phyloP scores from a whole-genome alignment of 176 grass and related monocot species.

The sorghum (Sorghum bicolor) region DNA sequence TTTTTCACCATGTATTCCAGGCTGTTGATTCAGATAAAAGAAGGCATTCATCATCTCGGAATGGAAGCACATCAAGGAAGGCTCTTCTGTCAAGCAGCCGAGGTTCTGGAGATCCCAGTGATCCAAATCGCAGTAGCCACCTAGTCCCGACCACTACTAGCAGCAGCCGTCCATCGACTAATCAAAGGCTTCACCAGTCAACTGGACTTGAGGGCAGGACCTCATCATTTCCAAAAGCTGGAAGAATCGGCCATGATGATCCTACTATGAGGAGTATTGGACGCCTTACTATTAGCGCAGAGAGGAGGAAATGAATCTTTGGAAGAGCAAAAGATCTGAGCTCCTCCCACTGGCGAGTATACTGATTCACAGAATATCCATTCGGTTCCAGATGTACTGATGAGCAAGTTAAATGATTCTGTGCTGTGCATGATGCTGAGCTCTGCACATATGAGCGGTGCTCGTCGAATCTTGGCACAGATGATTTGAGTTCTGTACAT shows the following conservation, averaged over 20 bases:
- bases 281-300: conserved; percentile 70
- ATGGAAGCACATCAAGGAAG: conserved; percentile 67
- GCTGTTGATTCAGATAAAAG: conserved; percentile 55
- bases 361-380: background rate
- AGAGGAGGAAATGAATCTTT: conserved; percentile 62
- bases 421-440: conserved; percentile 28
- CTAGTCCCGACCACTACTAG: conserved; percentile 53
- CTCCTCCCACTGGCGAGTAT: conserved; percentile 9
- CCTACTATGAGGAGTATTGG: conserved; percentile 58
- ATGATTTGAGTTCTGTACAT: conserved; percentile 23
- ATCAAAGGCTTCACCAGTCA: conserved; percentile 84
- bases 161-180: conserved; percentile 50
- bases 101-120: conserved; percentile 58
- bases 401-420: conserved; percentile 35
- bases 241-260: conserved; percentile 48
- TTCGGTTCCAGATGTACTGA: conserved; percentile 26
- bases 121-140: conserved; percentile 46
- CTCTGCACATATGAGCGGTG: conserved; percentile 29
- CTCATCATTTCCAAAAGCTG: conserved; percentile 44
- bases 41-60: conserved; percentile 52
- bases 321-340: conserved; percentile 22
- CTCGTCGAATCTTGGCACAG: conserved; percentile 28
- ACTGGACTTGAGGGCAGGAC: conserved; percentile 53
- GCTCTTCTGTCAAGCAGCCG: conserved; percentile 65
- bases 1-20: conserved; percentile 31